Percentiles rank a stretch among this genome's conserved stretches.
Evolutionary conservation across 1,284 basidiomycete genomes (phyloP).

Genomic region (Agaricales sp.): DNA sequence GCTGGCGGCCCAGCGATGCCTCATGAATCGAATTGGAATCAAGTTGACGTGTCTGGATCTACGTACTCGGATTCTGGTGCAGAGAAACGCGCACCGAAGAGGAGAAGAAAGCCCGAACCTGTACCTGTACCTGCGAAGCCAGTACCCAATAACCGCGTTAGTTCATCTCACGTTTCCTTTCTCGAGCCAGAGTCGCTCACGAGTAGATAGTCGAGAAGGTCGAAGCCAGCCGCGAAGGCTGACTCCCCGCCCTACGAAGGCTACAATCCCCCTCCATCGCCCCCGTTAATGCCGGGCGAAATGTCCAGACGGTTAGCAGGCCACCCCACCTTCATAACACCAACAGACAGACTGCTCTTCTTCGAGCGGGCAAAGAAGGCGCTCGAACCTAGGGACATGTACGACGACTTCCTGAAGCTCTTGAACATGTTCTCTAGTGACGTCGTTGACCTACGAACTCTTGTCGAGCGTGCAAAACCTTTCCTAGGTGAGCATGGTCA

Average conservation of each 20-base stretch:
- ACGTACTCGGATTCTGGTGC: constrained; percentile 31
- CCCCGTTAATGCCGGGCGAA: not conserved
- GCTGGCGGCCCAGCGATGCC: constrained; percentile 6
- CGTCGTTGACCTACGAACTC: constrained; percentile 78
- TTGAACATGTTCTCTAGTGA: constrained; percentile 88
- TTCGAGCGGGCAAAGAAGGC: constrained; percentile 87
- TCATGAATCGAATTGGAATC: constrained; percentile 25
- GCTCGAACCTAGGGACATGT: constrained; percentile 76
- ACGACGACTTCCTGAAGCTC: constrained; percentile 90
- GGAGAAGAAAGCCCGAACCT: constrained; percentile 53
- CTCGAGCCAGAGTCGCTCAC: constrained; percentile 12
- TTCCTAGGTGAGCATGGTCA: constrained; percentile 74
- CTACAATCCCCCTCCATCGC: constrained; percentile 16
- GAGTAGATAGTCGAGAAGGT: constrained; percentile 49
- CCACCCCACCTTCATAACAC: constrained; percentile 27
- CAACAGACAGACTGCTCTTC: constrained; percentile 85
- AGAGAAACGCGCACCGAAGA: constrained; percentile 34
- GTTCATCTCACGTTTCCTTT: constrained; percentile 2
- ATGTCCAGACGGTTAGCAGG: not conserved
- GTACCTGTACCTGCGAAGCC: constrained; percentile 35
- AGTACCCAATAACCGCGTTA: constrained; percentile 25
- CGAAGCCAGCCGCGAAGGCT: constrained; percentile 27
- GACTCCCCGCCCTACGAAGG: constrained; percentile 4
- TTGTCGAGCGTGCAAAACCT: constrained; percentile 71
- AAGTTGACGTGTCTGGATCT: constrained; percentile 22